Base-by-base conservation (phyloP, 495 filamentous ascomycete species). In the Aspergillus olivimuriae region DNA sequence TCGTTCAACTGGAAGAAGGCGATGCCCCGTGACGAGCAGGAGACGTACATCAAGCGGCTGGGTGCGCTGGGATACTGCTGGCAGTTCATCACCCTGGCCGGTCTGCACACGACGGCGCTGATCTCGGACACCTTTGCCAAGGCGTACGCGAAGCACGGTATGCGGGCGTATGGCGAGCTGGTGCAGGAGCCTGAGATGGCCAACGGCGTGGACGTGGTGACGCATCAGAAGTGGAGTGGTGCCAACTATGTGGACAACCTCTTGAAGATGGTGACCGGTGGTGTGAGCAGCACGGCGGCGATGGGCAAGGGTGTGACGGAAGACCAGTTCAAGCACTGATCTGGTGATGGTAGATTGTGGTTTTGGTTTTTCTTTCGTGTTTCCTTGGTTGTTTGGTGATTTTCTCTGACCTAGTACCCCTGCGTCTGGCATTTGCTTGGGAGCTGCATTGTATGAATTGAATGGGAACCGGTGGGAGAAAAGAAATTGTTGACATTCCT, bases 1-100 rank as follows among this genome's bases (percentile, higher is more conserved):
- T 95, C 89, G 30, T 98, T 98, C 82, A 97, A 97, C 79, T 98
- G 92, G 92, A 96, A 97, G 74, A 73, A 89, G 34, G 92, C 94
- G 60, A 98, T 98, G 94, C 74, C 86, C 20, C 78, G 83, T 50
- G 73, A 81, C 34, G 94, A 97, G 62, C 94, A 98, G 68, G 87
- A 94, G 69, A 97, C 94, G 16, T 98, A 96, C 70, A 97, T 98
- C 72, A 70, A 82, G 47, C 87, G 91, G 16, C 83, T 98, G 30
- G 88, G 81, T 43, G 63, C 68, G 32, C 80, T 98, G 22, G 92
- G 92, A 36, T 98, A 96, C 78, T 94, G 85, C 76, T 97, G 92
- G 92, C 92, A 98, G 67, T 98, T 98, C 80, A 97, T 98, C 74
- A 98, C 94, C 22, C 81, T 98, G 24, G 92, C 90, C n/a, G 94